phyloP scores from a whole-genome alignment of 2,329 filamentous ascomycete genomes.

The Xylaria sp. region DNA sequence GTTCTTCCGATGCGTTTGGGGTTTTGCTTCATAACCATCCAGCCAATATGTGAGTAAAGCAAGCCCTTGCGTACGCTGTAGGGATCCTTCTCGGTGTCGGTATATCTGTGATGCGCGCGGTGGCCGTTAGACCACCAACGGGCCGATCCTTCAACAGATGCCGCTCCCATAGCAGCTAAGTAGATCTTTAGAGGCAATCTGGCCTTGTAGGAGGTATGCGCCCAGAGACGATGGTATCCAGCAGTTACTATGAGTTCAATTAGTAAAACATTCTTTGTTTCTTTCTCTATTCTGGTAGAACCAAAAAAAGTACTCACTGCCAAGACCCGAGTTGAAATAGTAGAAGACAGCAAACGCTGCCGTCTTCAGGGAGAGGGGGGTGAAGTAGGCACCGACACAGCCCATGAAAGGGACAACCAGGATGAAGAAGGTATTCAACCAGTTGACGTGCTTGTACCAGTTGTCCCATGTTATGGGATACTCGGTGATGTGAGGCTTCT shows the following conservation, averaged over 20 bases:
- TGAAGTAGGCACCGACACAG: constrained; percentile 79
- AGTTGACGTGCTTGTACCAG: constrained; percentile 94
- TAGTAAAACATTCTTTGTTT: no score
- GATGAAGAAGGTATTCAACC: constrained; percentile 88
- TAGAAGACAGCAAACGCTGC: constrained; percentile 58
- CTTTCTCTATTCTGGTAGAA: no score
- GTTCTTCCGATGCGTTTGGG: constrained; percentile 62
- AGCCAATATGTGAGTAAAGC: constrained; percentile 62
- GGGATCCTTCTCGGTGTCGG: constrained; percentile 64
- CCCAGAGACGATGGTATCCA: constrained; percentile 55
- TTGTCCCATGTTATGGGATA: constrained; percentile 82
- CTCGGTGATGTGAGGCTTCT: constrained; percentile 89
- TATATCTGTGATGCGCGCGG: constrained; percentile 63
- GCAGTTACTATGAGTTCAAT: constrained; percentile 43
- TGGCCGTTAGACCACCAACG: constrained; percentile 62
- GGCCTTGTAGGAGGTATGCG: constrained; percentile 60
- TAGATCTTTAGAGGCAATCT: constrained; percentile 58
- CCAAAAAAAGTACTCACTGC: constrained; percentile 33
- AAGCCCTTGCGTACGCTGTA: constrained; percentile 64
- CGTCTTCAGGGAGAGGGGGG: constrained; percentile 61
- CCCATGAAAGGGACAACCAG: constrained; percentile 80
- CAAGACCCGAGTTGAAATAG: constrained; percentile 52
- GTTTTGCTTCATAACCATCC: constrained; percentile 67
- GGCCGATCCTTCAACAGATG: constrained; percentile 61
- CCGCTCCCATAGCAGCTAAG: constrained; percentile 59